These are phyloP conservation scores for Leccinum broughii DNA, from an alignment of 768 basidiomycete species.

Conservation along the genomic window DNA sequence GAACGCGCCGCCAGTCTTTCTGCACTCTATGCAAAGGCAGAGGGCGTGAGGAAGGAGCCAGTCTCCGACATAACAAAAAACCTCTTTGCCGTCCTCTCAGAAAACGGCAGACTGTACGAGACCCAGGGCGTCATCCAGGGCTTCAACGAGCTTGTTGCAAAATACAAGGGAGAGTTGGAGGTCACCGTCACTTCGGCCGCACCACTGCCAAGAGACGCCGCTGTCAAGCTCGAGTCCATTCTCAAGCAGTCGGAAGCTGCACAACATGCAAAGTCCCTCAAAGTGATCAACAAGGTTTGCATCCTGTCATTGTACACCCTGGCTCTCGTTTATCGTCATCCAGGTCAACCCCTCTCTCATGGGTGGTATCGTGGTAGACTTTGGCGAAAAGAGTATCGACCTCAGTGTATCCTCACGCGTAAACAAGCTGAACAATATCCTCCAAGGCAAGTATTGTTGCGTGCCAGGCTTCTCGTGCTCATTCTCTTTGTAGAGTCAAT, in stretches of 20 bases:
- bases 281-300: conserved; percentile 87
- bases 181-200: conserved; percentile 88
- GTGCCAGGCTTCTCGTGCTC: conserved; percentile 9
- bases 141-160: conserved; percentile 85
- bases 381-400: conserved; percentile 98
- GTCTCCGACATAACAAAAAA: conserved; percentile 89
- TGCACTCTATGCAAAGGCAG: conserved; percentile 65
- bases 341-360: conserved; percentile 91
- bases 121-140: conserved; percentile 85
- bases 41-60: conserved; percentile 71
- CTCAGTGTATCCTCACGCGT: conserved; percentile 92
- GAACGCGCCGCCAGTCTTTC: conserved; percentile 74
- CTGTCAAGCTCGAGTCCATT: conserved; percentile 76
- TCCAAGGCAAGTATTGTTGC: conserved; percentile 62
- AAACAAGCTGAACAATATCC: conserved; percentile 88
- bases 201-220: conserved; percentile 74
- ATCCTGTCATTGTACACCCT: neutral
- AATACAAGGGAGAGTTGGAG: conserved; percentile 90
- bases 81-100: conserved; percentile 83
- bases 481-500: conserved; percentile 26
- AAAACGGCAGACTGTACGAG: conserved; percentile 90
- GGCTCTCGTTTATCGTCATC: conserved; percentile 9
- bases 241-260: conserved; percentile 87
- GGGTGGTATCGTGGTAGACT: conserved; percentile 93
- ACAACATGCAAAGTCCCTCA: conserved; percentile 83